A percentile compares a stretch with the other conserved stretches of the same genome.
Evolutionary conservation across 192 early-diverging fungal species (phyloP).

Genomic region (Lunasporangiospora selenospora): DNA sequence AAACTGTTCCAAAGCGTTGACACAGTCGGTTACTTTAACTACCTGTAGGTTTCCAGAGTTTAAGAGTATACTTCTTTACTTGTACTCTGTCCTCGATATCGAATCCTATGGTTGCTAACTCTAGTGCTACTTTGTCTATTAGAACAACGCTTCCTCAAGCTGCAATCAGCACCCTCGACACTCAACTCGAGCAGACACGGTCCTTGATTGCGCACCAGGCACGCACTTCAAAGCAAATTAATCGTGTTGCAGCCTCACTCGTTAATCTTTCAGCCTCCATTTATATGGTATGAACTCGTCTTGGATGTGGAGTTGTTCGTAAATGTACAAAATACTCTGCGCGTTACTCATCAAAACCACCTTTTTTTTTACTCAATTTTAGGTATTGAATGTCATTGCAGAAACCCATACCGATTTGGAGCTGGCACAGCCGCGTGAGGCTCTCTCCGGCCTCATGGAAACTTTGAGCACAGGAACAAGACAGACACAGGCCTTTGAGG

Average conservation of each 20-base stretch:
- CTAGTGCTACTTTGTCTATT: not conserved
- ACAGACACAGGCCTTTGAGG: conserved; percentile 11
- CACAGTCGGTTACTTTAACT: conserved; percentile 55
- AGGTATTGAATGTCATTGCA: conserved; percentile 36
- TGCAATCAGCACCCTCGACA: conserved; percentile 40
- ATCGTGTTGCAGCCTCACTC: conserved; percentile 44
- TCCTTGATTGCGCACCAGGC: conserved; percentile 38
- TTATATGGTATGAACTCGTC: conserved; percentile 20
- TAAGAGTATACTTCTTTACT: not conserved
- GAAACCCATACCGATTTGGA: conserved; percentile 21
- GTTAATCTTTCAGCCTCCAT: conserved; percentile 38
- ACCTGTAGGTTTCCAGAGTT: conserved; percentile 37
- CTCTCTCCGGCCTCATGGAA: conserved; percentile 6
- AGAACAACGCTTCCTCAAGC: conserved; percentile 43
- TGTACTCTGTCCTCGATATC: conserved; percentile 24
- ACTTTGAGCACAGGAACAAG: conserved; percentile 14
- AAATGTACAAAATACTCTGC: too few species aligned
- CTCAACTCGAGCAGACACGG: conserved; percentile 43
- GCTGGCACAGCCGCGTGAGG: conserved; percentile 10
- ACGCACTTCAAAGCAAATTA: conserved; percentile 28
- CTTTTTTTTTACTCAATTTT: not conserved
- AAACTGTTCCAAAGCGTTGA: conserved; percentile 56
- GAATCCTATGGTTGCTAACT: conserved; percentile 19
- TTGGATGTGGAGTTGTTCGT: too few species aligned
- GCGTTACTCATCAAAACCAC: too few species aligned